Conservation (phyloP, 129 eudicot species). For the Scalesia atractyloides region DNA sequence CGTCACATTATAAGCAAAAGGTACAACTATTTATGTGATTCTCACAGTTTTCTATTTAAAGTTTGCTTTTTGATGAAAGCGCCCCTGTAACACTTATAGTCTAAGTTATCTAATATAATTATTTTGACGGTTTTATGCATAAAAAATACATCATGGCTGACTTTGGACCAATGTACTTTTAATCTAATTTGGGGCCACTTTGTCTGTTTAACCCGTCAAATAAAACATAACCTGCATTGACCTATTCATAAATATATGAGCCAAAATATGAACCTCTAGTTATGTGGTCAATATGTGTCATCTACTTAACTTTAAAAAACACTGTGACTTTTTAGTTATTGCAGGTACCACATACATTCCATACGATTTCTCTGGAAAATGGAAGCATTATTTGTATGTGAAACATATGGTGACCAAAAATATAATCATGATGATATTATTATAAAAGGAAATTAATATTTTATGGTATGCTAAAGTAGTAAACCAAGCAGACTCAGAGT, state of each 20-base stretch:
- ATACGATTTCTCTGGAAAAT: constrained; percentile 95
- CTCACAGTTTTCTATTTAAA: too few species aligned
- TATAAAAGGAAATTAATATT: constrained; percentile 28
- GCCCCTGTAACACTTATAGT: too few species aligned
- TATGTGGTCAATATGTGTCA: background rate
- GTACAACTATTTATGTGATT: too few species aligned
- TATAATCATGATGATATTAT: constrained; percentile 11
- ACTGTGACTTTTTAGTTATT: constrained; percentile 4
- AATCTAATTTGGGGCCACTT: background rate
- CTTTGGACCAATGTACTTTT: too few species aligned
- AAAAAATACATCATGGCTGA: background rate
- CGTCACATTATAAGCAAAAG: too few species aligned
- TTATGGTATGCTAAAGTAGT: constrained; percentile 15
- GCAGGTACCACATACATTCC: constrained; percentile 86
- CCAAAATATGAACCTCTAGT: background rate
- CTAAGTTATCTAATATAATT: background rate
- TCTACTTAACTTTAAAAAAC: background rate
- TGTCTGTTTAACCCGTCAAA: background rate
- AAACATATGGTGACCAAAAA: constrained; percentile 18
- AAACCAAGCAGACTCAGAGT: constrained; percentile 64
- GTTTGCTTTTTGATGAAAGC: too few species aligned
- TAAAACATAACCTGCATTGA: background rate
- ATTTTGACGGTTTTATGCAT: background rate
- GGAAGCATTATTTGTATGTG: constrained; percentile 90
- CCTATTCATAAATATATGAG: background rate